These are phyloP conservation scores for Apiospora phragmitis DNA, from an alignment of 2,329 filamentous ascomycete species.

Conservation along the genomic window DNA sequence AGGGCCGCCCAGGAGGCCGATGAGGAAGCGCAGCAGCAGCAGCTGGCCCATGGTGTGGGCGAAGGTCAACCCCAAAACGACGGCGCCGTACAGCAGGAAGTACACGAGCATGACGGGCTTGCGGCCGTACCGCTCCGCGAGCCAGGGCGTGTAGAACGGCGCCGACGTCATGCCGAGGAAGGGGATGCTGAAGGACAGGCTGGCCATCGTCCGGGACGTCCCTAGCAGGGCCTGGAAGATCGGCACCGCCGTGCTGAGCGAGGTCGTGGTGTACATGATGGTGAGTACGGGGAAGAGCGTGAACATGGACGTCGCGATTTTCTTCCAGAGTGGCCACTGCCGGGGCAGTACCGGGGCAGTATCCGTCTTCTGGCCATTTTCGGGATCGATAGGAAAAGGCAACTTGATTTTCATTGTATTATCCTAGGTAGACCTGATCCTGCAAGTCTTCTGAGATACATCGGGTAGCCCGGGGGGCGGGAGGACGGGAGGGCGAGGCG, in stretches of 20 bases:
- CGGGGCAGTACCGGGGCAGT: neutral
- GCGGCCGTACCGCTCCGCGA: conserved; percentile 38
- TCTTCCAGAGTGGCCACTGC: neutral
- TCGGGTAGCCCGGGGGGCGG: too few relatives aligned
- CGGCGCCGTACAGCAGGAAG: conserved; percentile 36
- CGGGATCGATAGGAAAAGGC: neutral
- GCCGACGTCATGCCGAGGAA: conserved; percentile 14
- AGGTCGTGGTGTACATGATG: conserved; percentile 11
- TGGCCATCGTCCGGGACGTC: conserved; percentile 6
- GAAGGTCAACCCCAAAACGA: conserved; percentile 36
- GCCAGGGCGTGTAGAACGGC: conserved; percentile 10
- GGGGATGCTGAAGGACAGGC: conserved; percentile 12
- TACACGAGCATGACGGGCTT: conserved; percentile 39
- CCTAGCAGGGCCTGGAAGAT: neutral
- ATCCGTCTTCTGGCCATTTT: neutral
- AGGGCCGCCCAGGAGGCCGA: conserved; percentile 32
- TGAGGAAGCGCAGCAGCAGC: conserved; percentile 40
- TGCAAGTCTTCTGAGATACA: neutral
- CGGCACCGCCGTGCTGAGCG: conserved; percentile 7
- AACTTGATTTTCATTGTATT: neutral
- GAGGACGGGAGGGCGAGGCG: neutral
- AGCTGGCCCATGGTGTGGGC: conserved; percentile 36
- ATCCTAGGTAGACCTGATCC: neutral
- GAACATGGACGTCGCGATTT: neutral
- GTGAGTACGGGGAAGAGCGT: neutral